Conservation (phyloP, 2,329 filamentous ascomycete genomes). For the Cladosporium colombiae region DNA sequence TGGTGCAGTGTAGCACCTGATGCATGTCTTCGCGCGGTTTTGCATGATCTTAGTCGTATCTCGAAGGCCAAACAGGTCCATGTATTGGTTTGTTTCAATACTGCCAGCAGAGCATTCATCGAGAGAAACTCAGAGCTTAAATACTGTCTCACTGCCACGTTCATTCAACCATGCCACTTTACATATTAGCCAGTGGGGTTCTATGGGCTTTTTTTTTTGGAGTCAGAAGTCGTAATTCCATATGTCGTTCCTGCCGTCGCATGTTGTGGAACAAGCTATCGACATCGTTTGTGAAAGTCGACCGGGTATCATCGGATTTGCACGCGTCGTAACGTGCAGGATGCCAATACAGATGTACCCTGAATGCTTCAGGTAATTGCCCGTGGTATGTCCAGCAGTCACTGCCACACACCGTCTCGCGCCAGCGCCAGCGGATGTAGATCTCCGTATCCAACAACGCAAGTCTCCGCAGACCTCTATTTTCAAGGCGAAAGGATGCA, state of each 20-base stretch:
- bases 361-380: not conserved
- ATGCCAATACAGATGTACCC: not conserved
- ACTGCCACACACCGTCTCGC: slow-evolving; percentile 6
- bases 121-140: not conserved
- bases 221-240: no score
- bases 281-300: no score
- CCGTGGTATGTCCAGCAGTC: not conserved
- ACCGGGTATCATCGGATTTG: no score
- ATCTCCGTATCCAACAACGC: slow-evolving; percentile 11
- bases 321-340: not conserved
- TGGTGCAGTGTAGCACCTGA: not conserved
- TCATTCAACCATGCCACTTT: no score
- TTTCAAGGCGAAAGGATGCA: not conserved
- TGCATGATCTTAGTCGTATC: not conserved
- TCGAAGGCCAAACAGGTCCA: not conserved
- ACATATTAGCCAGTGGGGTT: no score
- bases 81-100: not conserved
- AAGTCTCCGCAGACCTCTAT: slow-evolving; percentile 8
- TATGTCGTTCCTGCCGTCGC: no score
- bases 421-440: not conserved
- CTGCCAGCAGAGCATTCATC: not conserved
- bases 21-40: not conserved
- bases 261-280: no score
- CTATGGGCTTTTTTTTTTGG: no score
- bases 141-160: not conserved